These are phyloP conservation scores for Halophytophthora batemanensis DNA, from an alignment of 352 stramenopile genomes.

Conservation along the genomic window DNA sequence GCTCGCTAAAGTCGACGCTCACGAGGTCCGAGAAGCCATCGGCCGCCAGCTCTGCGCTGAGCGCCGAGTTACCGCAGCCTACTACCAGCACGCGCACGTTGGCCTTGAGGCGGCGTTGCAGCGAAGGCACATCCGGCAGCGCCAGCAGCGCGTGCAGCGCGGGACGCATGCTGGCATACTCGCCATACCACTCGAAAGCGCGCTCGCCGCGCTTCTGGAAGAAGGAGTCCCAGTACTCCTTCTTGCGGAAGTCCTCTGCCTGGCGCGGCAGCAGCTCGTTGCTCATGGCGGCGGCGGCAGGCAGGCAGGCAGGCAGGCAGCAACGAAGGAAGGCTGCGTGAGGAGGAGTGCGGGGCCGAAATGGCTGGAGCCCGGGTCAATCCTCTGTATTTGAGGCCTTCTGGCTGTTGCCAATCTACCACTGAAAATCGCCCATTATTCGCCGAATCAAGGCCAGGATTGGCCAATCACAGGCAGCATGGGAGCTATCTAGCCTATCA, in stretches of 20 bases:
- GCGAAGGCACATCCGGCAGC: slow-evolving; percentile 19
- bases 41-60: slow-evolving; percentile 52
- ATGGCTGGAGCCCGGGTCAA: no score
- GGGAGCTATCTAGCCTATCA: no score
- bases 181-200: slow-evolving; percentile 82
- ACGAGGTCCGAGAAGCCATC: slow-evolving; percentile 56
- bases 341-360: no score
- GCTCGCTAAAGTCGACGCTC: slow-evolving; percentile 73
- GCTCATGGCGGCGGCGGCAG: slow-evolving; percentile 5
- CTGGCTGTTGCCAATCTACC: no score
- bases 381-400: no score
- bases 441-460: no score
- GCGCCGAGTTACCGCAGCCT: slow-evolving; percentile 75
- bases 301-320: no score
- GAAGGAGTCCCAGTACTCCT: slow-evolving; percentile 76
- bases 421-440: no score
- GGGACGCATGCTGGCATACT: slow-evolving; percentile 42
- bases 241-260: slow-evolving; percentile 60
- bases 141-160: slow-evolving; percentile 32
- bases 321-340: no score
- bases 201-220: slow-evolving; percentile 66
- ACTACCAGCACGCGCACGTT: slow-evolving; percentile 62
- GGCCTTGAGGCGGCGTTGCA: slow-evolving; percentile 33
- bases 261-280: slow-evolving; percentile 45
- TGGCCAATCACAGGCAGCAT: no score